Evolutionary conservation across 2,329 filamentous ascomycete genomes (phyloP).

Genomic region (Fusarium veterinarium): DNA sequence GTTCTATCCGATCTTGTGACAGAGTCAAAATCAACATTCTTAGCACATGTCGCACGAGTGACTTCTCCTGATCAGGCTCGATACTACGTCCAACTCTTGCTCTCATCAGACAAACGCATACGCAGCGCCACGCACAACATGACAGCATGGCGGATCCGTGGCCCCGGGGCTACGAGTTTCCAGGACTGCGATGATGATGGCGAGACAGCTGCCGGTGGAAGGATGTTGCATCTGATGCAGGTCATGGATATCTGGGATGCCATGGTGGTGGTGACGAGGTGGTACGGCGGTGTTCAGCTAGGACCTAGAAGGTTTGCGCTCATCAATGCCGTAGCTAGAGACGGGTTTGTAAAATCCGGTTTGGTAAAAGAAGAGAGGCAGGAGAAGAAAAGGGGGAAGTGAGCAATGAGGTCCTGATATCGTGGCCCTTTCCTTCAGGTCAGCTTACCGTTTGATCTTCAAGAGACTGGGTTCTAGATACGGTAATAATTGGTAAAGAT

Average conservation of each 20-base stretch:
- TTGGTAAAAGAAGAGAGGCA: conserved; percentile 65
- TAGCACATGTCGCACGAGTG: conserved; percentile 81
- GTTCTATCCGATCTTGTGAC: conserved; percentile 76
- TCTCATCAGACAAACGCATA: conserved; percentile 85
- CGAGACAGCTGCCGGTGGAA: conserved; percentile 88
- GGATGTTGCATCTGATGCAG: conserved; percentile 90
- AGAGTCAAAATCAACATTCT: conserved; percentile 89
- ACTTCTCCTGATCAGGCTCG: conserved; percentile 77
- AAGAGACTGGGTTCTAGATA: neutral
- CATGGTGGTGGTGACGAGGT: conserved; percentile 91
- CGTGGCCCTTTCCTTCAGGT: neutral
- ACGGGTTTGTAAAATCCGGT: conserved; percentile 83
- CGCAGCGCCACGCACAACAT: conserved; percentile 95
- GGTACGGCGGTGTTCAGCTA: conserved; percentile 93
- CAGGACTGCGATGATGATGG: conserved; percentile 98
- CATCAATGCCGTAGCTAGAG: conserved; percentile 87
- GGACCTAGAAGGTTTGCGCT: conserved; percentile 90
- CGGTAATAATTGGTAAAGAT: neutral
- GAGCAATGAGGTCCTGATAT: conserved; percentile 29
- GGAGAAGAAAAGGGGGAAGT: conserved; percentile 50
- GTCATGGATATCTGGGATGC: conserved; percentile 94
- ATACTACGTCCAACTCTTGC: conserved; percentile 76
- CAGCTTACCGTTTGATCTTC: neutral
- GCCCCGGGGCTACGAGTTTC: conserved; percentile 64
- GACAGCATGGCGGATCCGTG: conserved; percentile 87